Evolutionary conservation across 177 flowering plant species (phyloP).

Genomic region (Vitis hybrid): DNA sequence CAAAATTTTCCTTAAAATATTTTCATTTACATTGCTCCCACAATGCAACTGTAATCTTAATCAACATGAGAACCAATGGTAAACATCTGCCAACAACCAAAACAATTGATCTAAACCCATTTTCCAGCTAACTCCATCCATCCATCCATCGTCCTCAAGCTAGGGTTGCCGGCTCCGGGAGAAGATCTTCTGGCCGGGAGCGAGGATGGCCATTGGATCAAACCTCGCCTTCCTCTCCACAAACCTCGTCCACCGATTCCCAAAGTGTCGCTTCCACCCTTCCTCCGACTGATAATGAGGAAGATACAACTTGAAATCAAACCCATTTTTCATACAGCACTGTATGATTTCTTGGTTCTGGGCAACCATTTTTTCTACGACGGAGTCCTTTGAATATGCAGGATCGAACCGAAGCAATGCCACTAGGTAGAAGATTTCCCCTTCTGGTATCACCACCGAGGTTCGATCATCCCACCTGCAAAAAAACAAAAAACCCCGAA

Average conservation of each 20-base stretch:
- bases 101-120: background rate
- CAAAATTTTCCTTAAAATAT: no score
- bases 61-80: background rate
- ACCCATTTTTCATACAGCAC: slow-evolving; percentile 40
- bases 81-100: slow-evolving; percentile 1
- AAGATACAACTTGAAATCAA: slow-evolving; percentile 73
- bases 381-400: slow-evolving; percentile 39
- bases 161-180: slow-evolving; percentile 23
- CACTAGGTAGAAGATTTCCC: slow-evolving; percentile 76
- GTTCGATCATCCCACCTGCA: slow-evolving; percentile 78
- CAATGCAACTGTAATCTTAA: no score
- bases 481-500: background rate
- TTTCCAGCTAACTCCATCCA: no score
- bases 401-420: slow-evolving; percentile 65
- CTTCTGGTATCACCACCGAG: slow-evolving; percentile 69
- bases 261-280: slow-evolving; percentile 83
- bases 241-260: slow-evolving; percentile 68
- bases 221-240: slow-evolving; percentile 57
- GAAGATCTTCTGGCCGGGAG: slow-evolving; percentile 90
- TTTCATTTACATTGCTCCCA: no score
- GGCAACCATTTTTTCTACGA: slow-evolving; percentile 44
- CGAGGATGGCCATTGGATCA: slow-evolving; percentile 88
- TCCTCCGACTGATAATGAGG: slow-evolving; percentile 68
- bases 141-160: no score
- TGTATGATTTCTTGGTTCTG: slow-evolving; percentile 63